Evolutionary conservation across 768 basidiomycete species (phyloP), one percentile per base, ranked within the genome.

Genomic region (Suillus americanus): DNA sequence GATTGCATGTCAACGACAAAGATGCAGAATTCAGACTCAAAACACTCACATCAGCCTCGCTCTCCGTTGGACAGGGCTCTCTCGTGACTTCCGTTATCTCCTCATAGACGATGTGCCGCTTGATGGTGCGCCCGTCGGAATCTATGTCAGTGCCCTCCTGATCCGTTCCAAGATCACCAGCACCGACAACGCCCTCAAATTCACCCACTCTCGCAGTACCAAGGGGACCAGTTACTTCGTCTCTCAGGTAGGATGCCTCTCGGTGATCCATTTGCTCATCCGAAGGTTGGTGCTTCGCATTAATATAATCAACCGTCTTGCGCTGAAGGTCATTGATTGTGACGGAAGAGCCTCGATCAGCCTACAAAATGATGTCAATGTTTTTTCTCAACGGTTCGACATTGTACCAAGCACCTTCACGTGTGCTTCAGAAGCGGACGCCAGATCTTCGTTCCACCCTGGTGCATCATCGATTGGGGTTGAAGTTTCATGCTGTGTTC

Each of bases 381-480:
- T 37, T 16, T 8, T n/a, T 37, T 16, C 28, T 23, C 40, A 30
- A 9, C 16, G 35, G 37, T 14, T 41, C 18, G 40, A 30, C 4
- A 13, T 23, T 6, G 28, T 20, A 53, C 28, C 6, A 38, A 28
- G 55, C 55, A 85, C 89, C 82, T 91, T 90, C 54, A 90, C 78
- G 20, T 78, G 75, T 5, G 90, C 89, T 74, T 91, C 89, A 2
- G 90, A 90, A 13, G 80, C 66, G 62, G 81, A 83, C 0, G 89
- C 89, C 14, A 91, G 81, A 30, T 74, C 72, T 68, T 91, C 89
- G 66, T 90, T 90, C 89, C 89, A 91, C 1, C 89, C 89, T 3
- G 88, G 89, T 0, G 89, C 87, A 13, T 80, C 67, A n/a, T 76
- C 67, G 62, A 83, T 81, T 12, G 84, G 81, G 1, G 85, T 80